Percentiles rank a stretch among this genome's conserved stretches.
Conservation (phyloP, 1,139 yeast species). For the Taiozyma sp. region DNA sequence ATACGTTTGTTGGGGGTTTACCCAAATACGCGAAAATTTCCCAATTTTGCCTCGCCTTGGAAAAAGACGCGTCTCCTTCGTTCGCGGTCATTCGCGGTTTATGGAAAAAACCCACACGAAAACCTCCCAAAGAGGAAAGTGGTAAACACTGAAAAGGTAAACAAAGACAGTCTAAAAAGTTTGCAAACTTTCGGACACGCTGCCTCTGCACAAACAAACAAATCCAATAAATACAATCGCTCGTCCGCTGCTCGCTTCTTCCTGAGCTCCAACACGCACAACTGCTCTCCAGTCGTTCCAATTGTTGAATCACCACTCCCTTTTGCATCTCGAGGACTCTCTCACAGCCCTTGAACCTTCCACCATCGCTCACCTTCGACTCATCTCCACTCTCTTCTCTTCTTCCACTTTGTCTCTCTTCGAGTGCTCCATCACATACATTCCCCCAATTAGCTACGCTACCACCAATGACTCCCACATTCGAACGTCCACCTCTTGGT, state of each 20-base stretch:
- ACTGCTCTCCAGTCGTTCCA: neutral
- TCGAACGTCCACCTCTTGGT: conserved; percentile 20
- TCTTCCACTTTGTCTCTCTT: no score
- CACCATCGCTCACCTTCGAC: neutral
- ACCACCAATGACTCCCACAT: conserved; percentile 9
- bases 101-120: neutral
- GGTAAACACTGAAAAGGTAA: neutral
- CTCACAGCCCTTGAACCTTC: neutral
- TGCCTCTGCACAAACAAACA: neutral
- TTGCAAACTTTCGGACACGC: neutral
- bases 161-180: neutral
- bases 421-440: neutral
- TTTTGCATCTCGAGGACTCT: neutral
- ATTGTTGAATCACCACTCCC: neutral
- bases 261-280: neutral
- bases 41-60: neutral
- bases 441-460: neutral
- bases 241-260: neutral
- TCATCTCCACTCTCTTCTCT: neutral
- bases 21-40: neutral
- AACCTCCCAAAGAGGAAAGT: neutral
- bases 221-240: neutral
- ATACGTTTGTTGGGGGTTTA: neutral
- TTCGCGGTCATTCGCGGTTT: neutral
- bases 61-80: neutral